These are phyloP conservation scores for Pseudonitzschia pungens DNA, from an alignment of 108 stramenopile species.

Conservation along the genomic window DNA sequence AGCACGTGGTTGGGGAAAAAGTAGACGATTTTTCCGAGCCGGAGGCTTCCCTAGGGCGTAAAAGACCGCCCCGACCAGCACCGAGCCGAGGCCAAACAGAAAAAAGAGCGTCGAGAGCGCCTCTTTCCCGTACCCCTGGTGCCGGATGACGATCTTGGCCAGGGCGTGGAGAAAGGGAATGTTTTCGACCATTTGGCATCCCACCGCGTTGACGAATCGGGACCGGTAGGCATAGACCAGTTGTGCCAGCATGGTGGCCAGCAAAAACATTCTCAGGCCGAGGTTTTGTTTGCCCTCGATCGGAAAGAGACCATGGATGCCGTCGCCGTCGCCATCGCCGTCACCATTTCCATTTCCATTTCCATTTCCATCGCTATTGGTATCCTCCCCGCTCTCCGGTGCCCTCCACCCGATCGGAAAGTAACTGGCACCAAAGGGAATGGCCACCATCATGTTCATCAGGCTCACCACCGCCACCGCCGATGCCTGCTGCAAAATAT, in stretches of 20 bases:
- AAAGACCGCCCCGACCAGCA: conserved; percentile 75
- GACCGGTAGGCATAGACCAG: conserved; percentile 54
- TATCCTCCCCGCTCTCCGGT: not conserved
- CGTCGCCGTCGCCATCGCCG: conserved; percentile 15
- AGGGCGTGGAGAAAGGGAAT: conserved; percentile 75
- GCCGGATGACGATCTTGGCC: conserved; percentile 48
- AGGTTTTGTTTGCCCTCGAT: conserved; percentile 66
- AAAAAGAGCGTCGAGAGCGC: conserved; percentile 74
- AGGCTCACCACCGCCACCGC: conserved; percentile 46
- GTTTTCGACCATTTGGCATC: conserved; percentile 85
- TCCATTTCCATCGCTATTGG: not conserved
- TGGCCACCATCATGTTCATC: conserved; percentile 67
- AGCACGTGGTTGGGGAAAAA: conserved; percentile 83
- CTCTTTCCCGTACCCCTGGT: conserved; percentile 60
- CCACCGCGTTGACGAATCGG: conserved; percentile 64
- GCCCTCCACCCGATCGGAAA: conserved; percentile 68
- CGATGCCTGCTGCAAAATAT: conserved; percentile 39
- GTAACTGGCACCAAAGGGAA: conserved; percentile 74
- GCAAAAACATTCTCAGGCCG: conserved; percentile 79
- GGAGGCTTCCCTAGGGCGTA: conserved; percentile 58
- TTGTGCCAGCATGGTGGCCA: conserved; percentile 65
- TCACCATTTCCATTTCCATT: conserved; percentile 2
- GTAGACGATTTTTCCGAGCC: conserved; percentile 70
- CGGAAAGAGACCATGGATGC: conserved; percentile 39
- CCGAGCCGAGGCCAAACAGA: conserved; percentile 49